Evolutionary conservation across 2,329 filamentous ascomycete species (phyloP).

Genomic region (Lachnellula occidentalis): DNA sequence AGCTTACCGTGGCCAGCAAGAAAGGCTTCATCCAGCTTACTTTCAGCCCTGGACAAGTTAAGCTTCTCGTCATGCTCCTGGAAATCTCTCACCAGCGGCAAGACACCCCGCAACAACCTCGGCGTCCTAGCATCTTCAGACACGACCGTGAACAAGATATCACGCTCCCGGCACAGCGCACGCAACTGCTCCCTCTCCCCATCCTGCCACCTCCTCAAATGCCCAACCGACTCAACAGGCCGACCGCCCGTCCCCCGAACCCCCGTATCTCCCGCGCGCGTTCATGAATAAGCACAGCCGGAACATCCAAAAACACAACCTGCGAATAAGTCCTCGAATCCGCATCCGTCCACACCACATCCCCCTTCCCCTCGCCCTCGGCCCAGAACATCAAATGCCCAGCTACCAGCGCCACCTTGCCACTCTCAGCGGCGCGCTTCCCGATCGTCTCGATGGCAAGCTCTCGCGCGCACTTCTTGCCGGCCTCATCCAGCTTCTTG

Average conservation of each 20-base stretch:
- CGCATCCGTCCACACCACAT: constrained; percentile 36
- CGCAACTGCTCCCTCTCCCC: constrained; percentile 40
- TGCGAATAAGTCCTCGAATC: constrained; percentile 49
- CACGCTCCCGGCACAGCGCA: constrained; percentile 38
- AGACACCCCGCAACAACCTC: constrained; percentile 17
- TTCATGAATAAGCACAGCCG: constrained; percentile 33
- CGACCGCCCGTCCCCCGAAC: constrained; percentile 29
- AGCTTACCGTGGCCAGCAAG: constrained; percentile 10
- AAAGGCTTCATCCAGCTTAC: constrained; percentile 13
- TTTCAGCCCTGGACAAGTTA: constrained; percentile 30
- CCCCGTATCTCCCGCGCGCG: constrained; percentile 37
- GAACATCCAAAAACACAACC: constrained; percentile 50
- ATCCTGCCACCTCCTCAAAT: constrained; percentile 42
- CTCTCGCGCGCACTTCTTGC: constrained; percentile 37
- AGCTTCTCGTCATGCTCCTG: constrained; percentile 32
- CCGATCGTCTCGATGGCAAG: constrained; percentile 42
- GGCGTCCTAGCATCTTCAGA: not conserved
- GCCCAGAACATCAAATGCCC: constrained; percentile 53
- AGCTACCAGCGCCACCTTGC: constrained; percentile 42
- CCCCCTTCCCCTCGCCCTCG: constrained; percentile 29
- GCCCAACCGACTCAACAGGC: constrained; percentile 26
- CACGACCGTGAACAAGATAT: constrained; percentile 32
- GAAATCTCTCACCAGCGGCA: constrained; percentile 35
- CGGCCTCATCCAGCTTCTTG: constrained; percentile 31
- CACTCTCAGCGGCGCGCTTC: constrained; percentile 31